Conservation (phyloP, 2,329 filamentous ascomycete species). For the Nigrospora sphaerica region DNA sequence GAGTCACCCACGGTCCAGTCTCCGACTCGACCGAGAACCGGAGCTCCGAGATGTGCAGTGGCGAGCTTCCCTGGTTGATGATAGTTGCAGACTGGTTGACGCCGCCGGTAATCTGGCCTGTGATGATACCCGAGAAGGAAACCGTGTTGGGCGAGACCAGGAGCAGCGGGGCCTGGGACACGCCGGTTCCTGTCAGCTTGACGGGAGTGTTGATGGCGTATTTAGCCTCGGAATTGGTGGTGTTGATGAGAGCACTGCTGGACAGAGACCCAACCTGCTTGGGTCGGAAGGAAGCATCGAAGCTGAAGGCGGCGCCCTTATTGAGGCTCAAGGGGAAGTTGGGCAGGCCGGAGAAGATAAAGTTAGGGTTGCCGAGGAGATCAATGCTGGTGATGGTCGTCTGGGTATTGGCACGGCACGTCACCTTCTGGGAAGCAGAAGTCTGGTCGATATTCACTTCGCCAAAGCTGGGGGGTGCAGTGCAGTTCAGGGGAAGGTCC, state of each 20-base stretch:
- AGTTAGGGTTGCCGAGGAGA: constrained; percentile 29
- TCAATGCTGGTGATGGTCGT: constrained; percentile 32
- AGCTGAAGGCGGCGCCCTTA: constrained; percentile 30
- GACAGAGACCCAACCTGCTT: constrained; percentile 38
- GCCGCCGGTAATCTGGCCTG: constrained; percentile 29
- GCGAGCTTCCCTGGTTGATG: constrained; percentile 39
- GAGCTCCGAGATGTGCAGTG: constrained; percentile 35
- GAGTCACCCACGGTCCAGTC: constrained; percentile 35
- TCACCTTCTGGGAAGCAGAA: constrained; percentile 27
- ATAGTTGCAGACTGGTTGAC: constrained; percentile 37
- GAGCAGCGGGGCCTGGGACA: constrained; percentile 37
- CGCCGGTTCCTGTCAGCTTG: constrained; percentile 39
- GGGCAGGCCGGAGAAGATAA: constrained; percentile 22
- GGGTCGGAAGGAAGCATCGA: constrained; percentile 38
- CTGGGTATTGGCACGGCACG: constrained; percentile 39
- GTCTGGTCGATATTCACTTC: constrained; percentile 30
- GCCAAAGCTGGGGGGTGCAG: constrained; percentile 39
- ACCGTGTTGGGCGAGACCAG: constrained; percentile 38
- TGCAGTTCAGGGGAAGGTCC: constrained; percentile 46
- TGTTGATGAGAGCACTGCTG: constrained; percentile 38
- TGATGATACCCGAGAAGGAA: constrained; percentile 41
- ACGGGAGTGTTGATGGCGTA: constrained; percentile 40
- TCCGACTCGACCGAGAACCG: constrained; percentile 34
- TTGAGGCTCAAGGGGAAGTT: constrained; percentile 23
- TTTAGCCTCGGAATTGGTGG: constrained; percentile 35